Base-by-base conservation (phyloP, 1,284 basidiomycete species). In the Ceratobasidium sp. region DNA sequence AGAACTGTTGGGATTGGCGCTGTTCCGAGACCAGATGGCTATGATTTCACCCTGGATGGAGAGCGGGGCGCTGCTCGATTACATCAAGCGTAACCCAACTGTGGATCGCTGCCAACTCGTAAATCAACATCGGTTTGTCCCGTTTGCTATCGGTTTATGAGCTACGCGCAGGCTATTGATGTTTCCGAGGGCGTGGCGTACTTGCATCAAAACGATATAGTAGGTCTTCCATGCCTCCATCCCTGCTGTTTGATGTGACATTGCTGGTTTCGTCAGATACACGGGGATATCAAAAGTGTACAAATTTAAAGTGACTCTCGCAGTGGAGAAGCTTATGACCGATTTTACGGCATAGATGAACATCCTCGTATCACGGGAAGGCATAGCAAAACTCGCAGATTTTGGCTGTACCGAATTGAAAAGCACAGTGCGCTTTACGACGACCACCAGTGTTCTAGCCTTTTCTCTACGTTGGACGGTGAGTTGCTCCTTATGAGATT, bases 231-330 rank as follows among this genome's bases (percentile, higher is more conserved):
- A 6, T 7, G 22, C 8, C 40, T 40, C 29, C n/a, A 34, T 34
- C 22, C 25, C 15, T 2, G 43, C 43, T 40, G 40, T 37, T 5
- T 6, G 19, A 19, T 64, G 13, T 15, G 2, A 6, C 25, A 5
- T 13, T 34, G 29, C 19, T 54, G 13, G 32, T 22, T 54, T 15
- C 6, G n/a, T 34, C 19, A 64, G 61, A 64, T 44, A n/a, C 61
- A 64, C 40, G 61, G 61, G 9, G 61, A 64, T 29, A 25, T 64
- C 13, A 64, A 64, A 46, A 46, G 61, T n/a, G 61, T 64, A 46
- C 9, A 37, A 32, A 4, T 40, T n/a, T 54, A n/a, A 7, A 9
- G n/a, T 54, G 22, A n/a, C 11, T 52, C 2, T 37, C 37, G n/a
- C 37, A 8, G 8, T 54, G 25, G 19, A 5, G 4, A 29, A 4